Base-by-base conservation (phyloP, 495 filamentous ascomycete genomes). In the Hypoxylon lienhwacheense region DNA sequence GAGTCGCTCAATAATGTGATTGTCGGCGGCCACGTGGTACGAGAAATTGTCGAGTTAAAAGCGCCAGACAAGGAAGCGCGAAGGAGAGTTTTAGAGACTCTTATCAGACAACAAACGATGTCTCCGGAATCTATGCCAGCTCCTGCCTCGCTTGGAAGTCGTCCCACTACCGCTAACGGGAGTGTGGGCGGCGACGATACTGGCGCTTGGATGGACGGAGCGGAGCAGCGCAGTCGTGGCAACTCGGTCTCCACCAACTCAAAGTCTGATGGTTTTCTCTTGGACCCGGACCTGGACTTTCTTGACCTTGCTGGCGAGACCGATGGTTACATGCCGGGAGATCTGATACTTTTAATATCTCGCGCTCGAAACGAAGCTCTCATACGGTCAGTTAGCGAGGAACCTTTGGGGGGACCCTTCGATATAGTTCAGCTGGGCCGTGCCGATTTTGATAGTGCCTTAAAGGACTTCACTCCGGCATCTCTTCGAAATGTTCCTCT, bases 281-380 rank as follows among this genome's bases (percentile, higher is more conserved):
- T 91, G 7, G 85, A 86, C 46, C 71, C 78, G 1, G 77, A 86
- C n/a, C 81, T 98, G 7, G 93, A 98, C 68, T 87, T 96, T 45
- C 84, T 97, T 11, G 91, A 97, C 43, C 75, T 97, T 40, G 90
- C 95, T 4, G 90, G 91, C 12, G 84, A 89, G 61, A 97, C 91
- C 0, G 93, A 98, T 61, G 93, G 93, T 2, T 98, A 96, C 67
- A 96, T 96, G 90, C 93, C 93, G 0, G 93, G 91, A 2, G 93
- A 98, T 69, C 77, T 98, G 35, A 82, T 88, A 11, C 77, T 96
- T 0, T 82, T 97, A 16, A 85, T 95, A 24, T 84, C 88, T 35
- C 84, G 93, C 46, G 93, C 93, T 8, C 82, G 92, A 35, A 95
- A 86, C 64, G 93, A 97, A 72, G 89, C 91, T 7, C 76, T 97